A percentile compares a stretch with the other conserved stretches of the same genome.
These are phyloP conservation scores for Carallia brachiata DNA, from an alignment of 345 rosid species.

Conservation along the genomic window DNA sequence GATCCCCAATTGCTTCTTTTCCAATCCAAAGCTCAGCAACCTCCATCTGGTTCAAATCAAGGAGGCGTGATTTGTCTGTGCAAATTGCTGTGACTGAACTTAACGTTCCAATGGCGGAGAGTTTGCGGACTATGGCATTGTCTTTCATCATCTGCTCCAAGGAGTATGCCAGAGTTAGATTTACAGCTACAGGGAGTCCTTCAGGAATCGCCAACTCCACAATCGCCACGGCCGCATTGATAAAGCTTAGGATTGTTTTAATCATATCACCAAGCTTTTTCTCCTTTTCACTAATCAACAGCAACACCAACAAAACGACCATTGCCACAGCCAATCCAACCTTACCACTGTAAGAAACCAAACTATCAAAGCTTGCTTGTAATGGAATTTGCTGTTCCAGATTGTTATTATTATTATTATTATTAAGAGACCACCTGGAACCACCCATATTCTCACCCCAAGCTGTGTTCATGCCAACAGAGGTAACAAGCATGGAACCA, in stretches of 20 bases:
- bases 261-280: constrained; percentile 25
- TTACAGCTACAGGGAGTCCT: constrained; percentile 46
- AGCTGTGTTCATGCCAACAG: constrained; percentile 48
- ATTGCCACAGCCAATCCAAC: constrained; percentile 39
- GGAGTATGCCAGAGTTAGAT: constrained; percentile 39
- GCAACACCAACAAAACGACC: constrained; percentile 25
- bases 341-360: constrained; percentile 36
- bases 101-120: neutral
- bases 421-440: neutral
- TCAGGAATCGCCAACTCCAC: constrained; percentile 41
- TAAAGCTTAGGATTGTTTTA: constrained; percentile 28
- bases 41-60: neutral
- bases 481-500: constrained; percentile 42
- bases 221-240: constrained; percentile 37
- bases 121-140: constrained; percentile 2
- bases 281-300: constrained; percentile 17
- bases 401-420: neutral
- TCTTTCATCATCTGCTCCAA: constrained; percentile 52
- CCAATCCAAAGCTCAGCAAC: constrained; percentile 9
- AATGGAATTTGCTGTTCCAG: constrained; percentile 7
- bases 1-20: neutral
- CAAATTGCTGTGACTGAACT: neutral
- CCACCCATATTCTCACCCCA: constrained; percentile 56
- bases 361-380: constrained; percentile 23
- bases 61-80: neutral